A percentile compares a stretch with the other conserved stretches of the same genome.
These are phyloP conservation scores for Rhodosorus marinus DNA, from an alignment of 23 red algal genomes.

Conservation along the genomic window DNA sequence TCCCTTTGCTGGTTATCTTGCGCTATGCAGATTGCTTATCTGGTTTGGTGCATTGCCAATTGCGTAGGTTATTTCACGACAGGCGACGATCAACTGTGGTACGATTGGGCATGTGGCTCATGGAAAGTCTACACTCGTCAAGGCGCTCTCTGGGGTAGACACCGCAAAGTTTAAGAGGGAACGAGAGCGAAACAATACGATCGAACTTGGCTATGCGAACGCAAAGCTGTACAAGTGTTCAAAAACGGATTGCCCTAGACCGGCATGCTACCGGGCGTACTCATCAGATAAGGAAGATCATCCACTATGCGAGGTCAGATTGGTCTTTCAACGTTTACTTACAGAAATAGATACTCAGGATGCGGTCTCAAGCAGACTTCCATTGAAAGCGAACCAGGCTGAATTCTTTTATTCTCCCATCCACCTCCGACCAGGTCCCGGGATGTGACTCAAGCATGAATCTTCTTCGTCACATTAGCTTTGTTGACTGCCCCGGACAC, in stretches of 20 bases:
- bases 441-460: conserved; percentile 57
- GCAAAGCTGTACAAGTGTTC: conserved; percentile 95
- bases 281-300: conserved; percentile 66
- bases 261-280: conserved; percentile 81
- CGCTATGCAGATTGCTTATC: neutral
- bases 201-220: conserved; percentile 98
- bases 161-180: conserved; percentile 95
- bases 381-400: too few relatives aligned
- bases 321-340: too few relatives aligned
- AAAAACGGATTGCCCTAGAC: conserved; percentile 57
- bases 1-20: neutral
- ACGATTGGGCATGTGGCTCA: conserved; percentile 99
- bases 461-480: conserved; percentile 72
- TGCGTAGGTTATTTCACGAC: conserved; percentile 96
- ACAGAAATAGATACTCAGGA: too few relatives aligned
- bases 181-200: conserved; percentile 96
- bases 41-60: too few relatives aligned
- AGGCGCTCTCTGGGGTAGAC: conserved; percentile 94
- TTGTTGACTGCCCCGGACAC: conserved; percentile 99
- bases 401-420: too few relatives aligned
- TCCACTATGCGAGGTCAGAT: conserved; percentile 55
- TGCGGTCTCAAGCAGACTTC: too few relatives aligned
- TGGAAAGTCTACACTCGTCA: conserved; percentile 96
- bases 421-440: too few relatives aligned
- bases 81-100: conserved; percentile 96